Evolutionary conservation across 345 rosid species (phyloP), one percentile per base, ranked within the genome.

Genomic region (Geranium rotundifolium): DNA sequence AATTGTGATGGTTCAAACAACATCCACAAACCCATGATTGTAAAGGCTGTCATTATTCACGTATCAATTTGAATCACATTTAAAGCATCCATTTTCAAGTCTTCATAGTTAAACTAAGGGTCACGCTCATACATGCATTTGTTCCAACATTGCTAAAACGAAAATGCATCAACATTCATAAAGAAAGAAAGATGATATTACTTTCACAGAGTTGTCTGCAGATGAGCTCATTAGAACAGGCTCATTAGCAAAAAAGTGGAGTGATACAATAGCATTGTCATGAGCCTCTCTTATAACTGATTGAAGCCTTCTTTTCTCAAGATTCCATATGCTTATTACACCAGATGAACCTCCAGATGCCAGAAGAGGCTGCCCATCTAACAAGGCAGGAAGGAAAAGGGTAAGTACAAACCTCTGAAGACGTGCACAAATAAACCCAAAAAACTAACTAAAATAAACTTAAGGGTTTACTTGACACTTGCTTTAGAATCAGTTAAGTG

Each of bases 251-350:
- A 93, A 83, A 71, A 90, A 93, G 70, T 85, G 89, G 76, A 93
- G 75, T 50, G 96, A 83, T 71, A 82, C 70, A 63, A 93, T 68
- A 50, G 97, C 79, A 71, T 77, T 83, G 67, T 93, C 95, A 82
- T 93, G 97, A 69, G 99, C 99, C 72, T 93, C 97, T 69, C 84
- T 81, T 37, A 93, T 75, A 60, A 93, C 88, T 3, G 99, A 81
- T 67, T 90, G 90, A 31, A 90, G 96, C 80, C 88, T 83, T 75
- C 80, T 81, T 73, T 93, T 93, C 69, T 86, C 88, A 56, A 93
- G 96, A 86, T 93, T 93, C 99, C 99, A 93, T 67, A 90, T 72
- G 82, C 96, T 90, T 65, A 93, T 87, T 69, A 88, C 96, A 80
- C 99, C 99, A 65, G 81, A 88, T 60, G 99, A 90, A 72, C 86